Percentiles rank a stretch among this genome's conserved stretches.
phyloP scores from a whole-genome alignment of 805 yeast genomes.

The Wickerhamiella australiensis region DNA sequence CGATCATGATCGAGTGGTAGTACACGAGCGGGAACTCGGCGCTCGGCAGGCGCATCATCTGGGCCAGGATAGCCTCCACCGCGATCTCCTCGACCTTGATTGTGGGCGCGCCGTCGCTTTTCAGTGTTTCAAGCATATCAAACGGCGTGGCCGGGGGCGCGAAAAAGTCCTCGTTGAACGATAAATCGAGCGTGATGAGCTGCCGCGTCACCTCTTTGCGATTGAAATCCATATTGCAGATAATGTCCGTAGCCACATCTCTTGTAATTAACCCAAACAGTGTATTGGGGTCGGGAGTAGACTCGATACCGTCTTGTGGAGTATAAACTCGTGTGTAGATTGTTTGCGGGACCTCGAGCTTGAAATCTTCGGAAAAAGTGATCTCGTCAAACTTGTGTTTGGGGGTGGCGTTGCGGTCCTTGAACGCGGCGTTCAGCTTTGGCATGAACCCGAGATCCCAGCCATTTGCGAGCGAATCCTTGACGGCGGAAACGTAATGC shows the following conservation, averaged over 20 bases:
- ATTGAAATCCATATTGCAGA: conserved; percentile 76
- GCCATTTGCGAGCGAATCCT: conserved; percentile 12
- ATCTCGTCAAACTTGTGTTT: conserved; percentile 28
- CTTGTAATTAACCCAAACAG: conserved; percentile 53
- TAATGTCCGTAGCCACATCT: conserved; percentile 63
- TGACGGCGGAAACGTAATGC: conserved; percentile 20
- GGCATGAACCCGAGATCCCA: conserved; percentile 24
- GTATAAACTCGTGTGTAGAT: conserved; percentile 15
- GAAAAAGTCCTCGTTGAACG: conserved; percentile 54
- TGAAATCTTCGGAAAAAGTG: conserved; percentile 23
- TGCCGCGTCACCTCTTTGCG: conserved; percentile 79
- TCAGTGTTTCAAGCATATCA: conserved; percentile 45
- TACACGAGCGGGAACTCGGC: conserved; percentile 59
- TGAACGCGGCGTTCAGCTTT: conserved; percentile 4
- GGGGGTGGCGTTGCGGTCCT: not conserved
- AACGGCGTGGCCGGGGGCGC: conserved; percentile 65
- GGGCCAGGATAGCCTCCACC: conserved; percentile 65
- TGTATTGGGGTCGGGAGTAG: conserved; percentile 45
- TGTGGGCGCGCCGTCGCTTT: conserved; percentile 38
- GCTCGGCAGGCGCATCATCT: conserved; percentile 63
- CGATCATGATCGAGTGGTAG: conserved; percentile 72
- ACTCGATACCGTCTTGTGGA: conserved; percentile 37
- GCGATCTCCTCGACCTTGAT: conserved; percentile 89
- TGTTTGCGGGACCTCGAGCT: not conserved
- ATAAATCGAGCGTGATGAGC: conserved; percentile 58